These are phyloP conservation scores for Erodium trifolium DNA, from an alignment of 441 rosid species.

Conservation along the genomic window DNA sequence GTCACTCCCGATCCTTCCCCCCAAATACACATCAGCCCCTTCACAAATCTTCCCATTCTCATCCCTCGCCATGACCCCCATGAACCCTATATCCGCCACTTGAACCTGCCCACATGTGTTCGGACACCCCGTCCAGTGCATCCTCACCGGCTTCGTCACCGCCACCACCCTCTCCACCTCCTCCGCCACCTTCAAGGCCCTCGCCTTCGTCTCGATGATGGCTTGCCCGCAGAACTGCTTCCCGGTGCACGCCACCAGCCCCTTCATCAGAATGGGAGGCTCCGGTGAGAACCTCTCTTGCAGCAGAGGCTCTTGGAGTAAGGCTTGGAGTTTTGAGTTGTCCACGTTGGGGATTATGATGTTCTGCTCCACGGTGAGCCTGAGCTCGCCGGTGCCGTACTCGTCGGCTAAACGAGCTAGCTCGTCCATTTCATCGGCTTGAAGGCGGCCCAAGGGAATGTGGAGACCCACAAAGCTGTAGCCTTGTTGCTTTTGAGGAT, in stretches of 20 bases:
- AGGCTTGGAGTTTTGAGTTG: constrained; percentile 57
- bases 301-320: constrained; percentile 58
- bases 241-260: constrained; percentile 86
- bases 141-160: constrained; percentile 50
- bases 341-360: constrained; percentile 73
- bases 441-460: constrained; percentile 76
- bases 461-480: constrained; percentile 72
- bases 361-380: constrained; percentile 88
- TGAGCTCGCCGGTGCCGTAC: constrained; percentile 76
- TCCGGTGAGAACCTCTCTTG: constrained; percentile 53
- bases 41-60: constrained; percentile 65
- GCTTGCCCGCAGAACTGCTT: constrained; percentile 91
- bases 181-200: constrained; percentile 76
- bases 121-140: constrained; percentile 99
- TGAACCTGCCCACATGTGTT: constrained; percentile 86
- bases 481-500: constrained; percentile 81
- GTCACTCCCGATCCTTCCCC: constrained; percentile 80
- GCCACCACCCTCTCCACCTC: constrained; percentile 73
- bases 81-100: constrained; percentile 89
- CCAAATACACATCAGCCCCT: constrained; percentile 73
- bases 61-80: constrained; percentile 88
- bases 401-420: constrained; percentile 63
- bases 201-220: constrained; percentile 81
- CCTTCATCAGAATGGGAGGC: constrained; percentile 79
- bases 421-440: constrained; percentile 88